These are phyloP conservation scores for Teratosphaeria zuluensis DNA, from an alignment of 2,329 filamentous ascomycete genomes.

Conservation along the genomic window DNA sequence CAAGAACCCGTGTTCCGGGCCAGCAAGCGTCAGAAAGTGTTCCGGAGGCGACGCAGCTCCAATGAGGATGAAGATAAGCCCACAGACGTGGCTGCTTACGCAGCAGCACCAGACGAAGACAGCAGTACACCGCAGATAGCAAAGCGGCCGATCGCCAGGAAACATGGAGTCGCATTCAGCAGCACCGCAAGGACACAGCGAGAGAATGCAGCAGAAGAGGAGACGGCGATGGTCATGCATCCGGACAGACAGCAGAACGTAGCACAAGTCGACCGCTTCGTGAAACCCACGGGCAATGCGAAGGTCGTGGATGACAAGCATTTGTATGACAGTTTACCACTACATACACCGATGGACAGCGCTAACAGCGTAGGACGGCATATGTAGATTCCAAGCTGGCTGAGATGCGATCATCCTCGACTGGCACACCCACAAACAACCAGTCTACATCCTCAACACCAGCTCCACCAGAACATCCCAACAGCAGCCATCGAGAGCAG, in stretches of 20 bases:
- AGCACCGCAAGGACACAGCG: slow-evolving; percentile 4
- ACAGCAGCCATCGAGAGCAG: background rate
- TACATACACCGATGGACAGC: slow-evolving; percentile 10
- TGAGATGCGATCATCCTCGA: slow-evolving; percentile 33
- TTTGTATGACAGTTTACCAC: slow-evolving; percentile 53
- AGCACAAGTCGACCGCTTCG: slow-evolving; percentile 50
- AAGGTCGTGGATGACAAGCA: slow-evolving; percentile 59
- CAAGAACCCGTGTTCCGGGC: slow-evolving; percentile 34
- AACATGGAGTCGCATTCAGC: slow-evolving; percentile 22
- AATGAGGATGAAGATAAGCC: slow-evolving; percentile 14
- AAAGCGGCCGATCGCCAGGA: slow-evolving; percentile 7
- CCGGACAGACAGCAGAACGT: slow-evolving; percentile 26
- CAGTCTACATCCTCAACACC: slow-evolving; percentile 9
- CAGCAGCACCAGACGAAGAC: background rate
- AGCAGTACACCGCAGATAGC: background rate
- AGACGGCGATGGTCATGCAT: slow-evolving; percentile 22
- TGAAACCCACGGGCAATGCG: slow-evolving; percentile 59
- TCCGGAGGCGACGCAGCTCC: slow-evolving; percentile 34
- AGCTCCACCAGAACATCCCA: slow-evolving; percentile 1
- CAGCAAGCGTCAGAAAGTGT: slow-evolving; percentile 42
- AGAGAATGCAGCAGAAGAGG: slow-evolving; percentile 5
- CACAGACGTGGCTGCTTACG: background rate
- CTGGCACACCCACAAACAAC: background rate
- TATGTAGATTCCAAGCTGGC: slow-evolving; percentile 76
- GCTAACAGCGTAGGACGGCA: slow-evolving; percentile 70